These are phyloP conservation scores for Cryptococcus sp. DNA, from an alignment of 1,284 basidiomycete species.

Conservation along the genomic window DNA sequence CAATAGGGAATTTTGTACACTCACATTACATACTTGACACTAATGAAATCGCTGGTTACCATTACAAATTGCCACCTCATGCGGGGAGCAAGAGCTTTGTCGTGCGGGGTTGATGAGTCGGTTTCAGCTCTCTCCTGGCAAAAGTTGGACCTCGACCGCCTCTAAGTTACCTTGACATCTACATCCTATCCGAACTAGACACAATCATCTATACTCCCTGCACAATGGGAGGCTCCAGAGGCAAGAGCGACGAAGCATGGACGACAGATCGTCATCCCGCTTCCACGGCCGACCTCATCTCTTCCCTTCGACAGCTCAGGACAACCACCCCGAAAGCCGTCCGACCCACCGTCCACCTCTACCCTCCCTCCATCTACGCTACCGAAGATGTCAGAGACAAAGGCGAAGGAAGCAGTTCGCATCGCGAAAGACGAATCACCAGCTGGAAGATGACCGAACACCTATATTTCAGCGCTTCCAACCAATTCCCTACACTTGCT, in stretches of 20 bases:
- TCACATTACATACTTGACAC: too few relatives aligned
- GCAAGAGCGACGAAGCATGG: slow-evolving; percentile 2
- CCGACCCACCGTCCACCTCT: slow-evolving; percentile 31
- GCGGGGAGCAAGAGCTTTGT: too few relatives aligned
- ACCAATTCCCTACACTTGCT: slow-evolving; percentile 85
- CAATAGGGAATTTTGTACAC: too few relatives aligned
- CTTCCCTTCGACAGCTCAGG: slow-evolving; percentile 27
- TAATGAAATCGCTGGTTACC: neutral
- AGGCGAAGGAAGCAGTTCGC: slow-evolving; percentile 12
- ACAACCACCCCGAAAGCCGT: slow-evolving; percentile 36
- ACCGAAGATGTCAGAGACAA: slow-evolving; percentile 7
- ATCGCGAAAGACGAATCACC: slow-evolving; percentile 48
- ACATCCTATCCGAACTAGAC: neutral
- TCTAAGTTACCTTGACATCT: neutral
- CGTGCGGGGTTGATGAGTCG: neutral
- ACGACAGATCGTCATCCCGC: slow-evolving; percentile 21
- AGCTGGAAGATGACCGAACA: slow-evolving; percentile 97
- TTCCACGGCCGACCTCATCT: slow-evolving; percentile 28
- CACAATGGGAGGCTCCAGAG: neutral
- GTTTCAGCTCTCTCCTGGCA: neutral
- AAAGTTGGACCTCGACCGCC: neutral
- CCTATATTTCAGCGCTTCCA: slow-evolving; percentile 81
- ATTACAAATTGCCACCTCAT: neutral
- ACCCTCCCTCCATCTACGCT: slow-evolving; percentile 34
- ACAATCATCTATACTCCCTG: too few relatives aligned